These are phyloP conservation scores for Sporothrix inflata DNA, from an alignment of 2,329 filamentous ascomycete species.

Conservation along the genomic window DNA sequence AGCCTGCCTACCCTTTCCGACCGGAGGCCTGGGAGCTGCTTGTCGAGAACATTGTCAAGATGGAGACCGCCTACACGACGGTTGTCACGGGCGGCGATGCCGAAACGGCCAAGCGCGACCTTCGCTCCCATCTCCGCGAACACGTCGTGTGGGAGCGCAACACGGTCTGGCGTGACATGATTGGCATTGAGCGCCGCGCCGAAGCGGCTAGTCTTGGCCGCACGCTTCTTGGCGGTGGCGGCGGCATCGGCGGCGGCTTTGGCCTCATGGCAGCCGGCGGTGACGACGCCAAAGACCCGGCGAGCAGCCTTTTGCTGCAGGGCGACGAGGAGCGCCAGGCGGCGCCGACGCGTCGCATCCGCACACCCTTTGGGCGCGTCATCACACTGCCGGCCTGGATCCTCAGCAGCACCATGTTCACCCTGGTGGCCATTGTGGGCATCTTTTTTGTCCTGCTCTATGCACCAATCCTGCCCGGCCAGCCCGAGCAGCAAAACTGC, in stretches of 20 bases:
- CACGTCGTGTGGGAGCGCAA: slow-evolving; percentile 99
- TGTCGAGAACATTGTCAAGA: slow-evolving; percentile 69
- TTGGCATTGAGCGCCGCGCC: slow-evolving; percentile 92
- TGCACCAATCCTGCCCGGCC: slow-evolving; percentile 75
- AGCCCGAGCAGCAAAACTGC: slow-evolving; percentile 92
- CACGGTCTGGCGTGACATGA: slow-evolving; percentile 98
- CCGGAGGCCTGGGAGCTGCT: slow-evolving; percentile 70
- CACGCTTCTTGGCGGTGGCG: slow-evolving; percentile 69
- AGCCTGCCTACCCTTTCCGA: slow-evolving; percentile 80
- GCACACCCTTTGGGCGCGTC: slow-evolving; percentile 64
- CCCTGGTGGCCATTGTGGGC: slow-evolving; percentile 68
- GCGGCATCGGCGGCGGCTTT: slow-evolving; percentile 25
- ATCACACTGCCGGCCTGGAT: slow-evolving; percentile 80
- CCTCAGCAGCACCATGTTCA: slow-evolving; percentile 78
- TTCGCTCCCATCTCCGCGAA: slow-evolving; percentile 88
- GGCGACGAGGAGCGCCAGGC: slow-evolving; percentile 72
- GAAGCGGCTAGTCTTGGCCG: slow-evolving; percentile 91
- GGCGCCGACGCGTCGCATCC: slow-evolving; percentile 46
- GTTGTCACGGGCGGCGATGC: slow-evolving; percentile 83
- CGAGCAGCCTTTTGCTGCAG: slow-evolving; percentile 71
- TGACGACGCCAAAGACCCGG: slow-evolving; percentile 53
- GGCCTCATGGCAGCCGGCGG: slow-evolving; percentile 31
- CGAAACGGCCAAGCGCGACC: slow-evolving; percentile 75
- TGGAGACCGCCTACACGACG: slow-evolving; percentile 80
- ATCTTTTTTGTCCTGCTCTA: slow-evolving; percentile 76